These are phyloP conservation scores for Didymella pomorum DNA, from an alignment of 2,329 filamentous ascomycete genomes.

Conservation along the genomic window DNA sequence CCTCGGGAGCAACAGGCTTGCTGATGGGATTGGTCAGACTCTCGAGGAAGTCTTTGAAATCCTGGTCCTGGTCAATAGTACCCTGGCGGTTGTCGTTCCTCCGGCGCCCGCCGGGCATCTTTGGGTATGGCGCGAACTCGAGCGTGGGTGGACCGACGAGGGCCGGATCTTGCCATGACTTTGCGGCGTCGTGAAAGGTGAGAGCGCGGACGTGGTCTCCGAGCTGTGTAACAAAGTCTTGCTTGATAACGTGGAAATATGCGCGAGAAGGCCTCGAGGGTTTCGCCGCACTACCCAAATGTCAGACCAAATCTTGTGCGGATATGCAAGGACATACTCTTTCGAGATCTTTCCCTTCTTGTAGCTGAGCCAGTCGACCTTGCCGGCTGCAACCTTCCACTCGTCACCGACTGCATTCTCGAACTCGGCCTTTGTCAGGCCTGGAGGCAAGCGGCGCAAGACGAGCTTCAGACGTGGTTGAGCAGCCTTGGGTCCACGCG, in stretches of 20 bases:
- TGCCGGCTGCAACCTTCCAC: constrained; percentile 82
- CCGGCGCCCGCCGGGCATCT: constrained; percentile 76
- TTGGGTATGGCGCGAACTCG: constrained; percentile 85
- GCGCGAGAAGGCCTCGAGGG: constrained; percentile 80
- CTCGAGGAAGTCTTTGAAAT: constrained; percentile 93
- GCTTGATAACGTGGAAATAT: constrained; percentile 81
- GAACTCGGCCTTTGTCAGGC: constrained; percentile 82
- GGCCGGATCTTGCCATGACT: constrained; percentile 73
- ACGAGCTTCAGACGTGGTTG: constrained; percentile 81
- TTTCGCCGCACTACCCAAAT: constrained; percentile 65
- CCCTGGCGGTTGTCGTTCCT: constrained; percentile 86
- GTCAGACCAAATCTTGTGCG: constrained; percentile 20
- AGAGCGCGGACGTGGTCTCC: constrained; percentile 73
- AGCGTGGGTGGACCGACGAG: constrained; percentile 80
- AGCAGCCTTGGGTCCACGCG: constrained; percentile 53
- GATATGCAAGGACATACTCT: constrained; percentile 67
- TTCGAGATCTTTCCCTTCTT: constrained; percentile 78
- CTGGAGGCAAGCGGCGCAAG: constrained; percentile 84
- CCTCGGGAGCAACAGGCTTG: constrained; percentile 63
- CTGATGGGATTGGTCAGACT: constrained; percentile 77
- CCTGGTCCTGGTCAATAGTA: constrained; percentile 94
- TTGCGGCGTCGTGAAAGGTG: constrained; percentile 82
- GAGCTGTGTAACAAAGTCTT: constrained; percentile 71
- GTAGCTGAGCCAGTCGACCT: constrained; percentile 84
- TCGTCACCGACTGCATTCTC: constrained; percentile 74